Percentiles rank a stretch among this genome's conserved stretches.
Evolutionary conservation across 257 asterid genomes (phyloP).

Genomic region (Solanum habrochaites): DNA sequence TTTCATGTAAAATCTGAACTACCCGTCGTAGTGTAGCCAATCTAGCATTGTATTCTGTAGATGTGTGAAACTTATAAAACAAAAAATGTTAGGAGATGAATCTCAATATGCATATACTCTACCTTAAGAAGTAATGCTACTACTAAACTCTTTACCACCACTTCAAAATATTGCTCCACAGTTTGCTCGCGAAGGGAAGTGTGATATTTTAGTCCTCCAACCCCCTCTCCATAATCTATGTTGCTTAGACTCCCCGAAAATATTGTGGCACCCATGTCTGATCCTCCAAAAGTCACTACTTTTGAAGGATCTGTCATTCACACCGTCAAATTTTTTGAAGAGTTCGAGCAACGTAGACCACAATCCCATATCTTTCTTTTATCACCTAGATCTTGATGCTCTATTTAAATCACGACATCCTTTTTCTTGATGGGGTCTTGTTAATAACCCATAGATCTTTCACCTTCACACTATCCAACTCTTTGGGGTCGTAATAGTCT

Average conservation of each 20-base stretch:
- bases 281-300: neutral
- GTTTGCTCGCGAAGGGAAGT: neutral
- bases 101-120: neutral
- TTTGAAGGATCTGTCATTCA: neutral
- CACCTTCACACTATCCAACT: neutral
- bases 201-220: neutral
- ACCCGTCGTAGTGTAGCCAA: neutral
- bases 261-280: neutral
- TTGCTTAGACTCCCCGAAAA: neutral
- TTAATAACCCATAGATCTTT: neutral
- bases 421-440: neutral
- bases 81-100: neutral
- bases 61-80: neutral
- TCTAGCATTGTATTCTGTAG: neutral
- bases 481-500: neutral
- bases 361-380: neutral
- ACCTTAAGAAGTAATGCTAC: neutral
- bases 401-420: neutral
- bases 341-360: neutral
- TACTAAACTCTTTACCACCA: neutral
- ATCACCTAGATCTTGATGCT: neutral
- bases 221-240: neutral
- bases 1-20: neutral
- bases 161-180: neutral
- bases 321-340: neutral